phyloP scores from a whole-genome alignment of 2,329 filamentous ascomycete genomes.

The Catunica adiposa region DNA sequence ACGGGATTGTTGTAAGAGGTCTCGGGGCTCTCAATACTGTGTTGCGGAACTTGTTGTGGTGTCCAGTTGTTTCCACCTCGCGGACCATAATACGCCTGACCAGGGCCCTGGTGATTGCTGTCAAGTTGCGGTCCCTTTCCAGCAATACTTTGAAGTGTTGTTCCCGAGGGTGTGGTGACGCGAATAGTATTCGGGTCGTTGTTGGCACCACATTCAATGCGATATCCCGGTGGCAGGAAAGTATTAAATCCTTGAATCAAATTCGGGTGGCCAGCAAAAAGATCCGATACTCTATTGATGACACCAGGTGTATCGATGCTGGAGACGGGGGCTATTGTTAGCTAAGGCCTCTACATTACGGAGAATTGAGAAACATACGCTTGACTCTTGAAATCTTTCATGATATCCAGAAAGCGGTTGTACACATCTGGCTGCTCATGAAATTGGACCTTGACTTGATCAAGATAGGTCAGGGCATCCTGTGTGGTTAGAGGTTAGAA shows the following conservation, averaged over 20 bases:
- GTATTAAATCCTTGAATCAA: slow-evolving; percentile 97
- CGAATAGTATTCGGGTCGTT: slow-evolving; percentile 92
- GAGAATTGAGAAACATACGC: slow-evolving; percentile 42
- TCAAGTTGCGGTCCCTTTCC: slow-evolving; percentile 29
- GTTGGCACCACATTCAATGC: slow-evolving; percentile 87
- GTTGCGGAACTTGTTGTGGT: slow-evolving; percentile 27
- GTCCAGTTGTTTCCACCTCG: slow-evolving; percentile 38
- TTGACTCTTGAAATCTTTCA: slow-evolving; percentile 99
- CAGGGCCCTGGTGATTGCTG: slow-evolving; percentile 26
- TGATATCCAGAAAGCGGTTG: slow-evolving; percentile 91
- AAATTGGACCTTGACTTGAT: slow-evolving; percentile 97
- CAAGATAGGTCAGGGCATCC: slow-evolving; percentile 80
- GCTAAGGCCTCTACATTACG: neutral
- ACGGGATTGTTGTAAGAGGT: slow-evolving; percentile 42
- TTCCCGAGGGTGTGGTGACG: slow-evolving; percentile 96
- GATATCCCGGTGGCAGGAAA: slow-evolving; percentile 85
- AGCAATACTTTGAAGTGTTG: slow-evolving; percentile 76
- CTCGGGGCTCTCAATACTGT: slow-evolving; percentile 42
- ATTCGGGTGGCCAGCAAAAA: slow-evolving; percentile 90
- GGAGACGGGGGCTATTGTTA: neutral
- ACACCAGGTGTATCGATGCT: slow-evolving; percentile 88
- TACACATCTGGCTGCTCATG: slow-evolving; percentile 95
- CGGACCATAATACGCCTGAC: slow-evolving; percentile 31
- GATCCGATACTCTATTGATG: slow-evolving; percentile 85
- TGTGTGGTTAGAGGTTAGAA: slow-evolving; percentile 18